Percentiles rank a stretch among this genome's conserved stretches.
Evolutionary conservation across 805 yeast species (phyloP).

Genomic region (Candida pseudofarinosa): DNA sequence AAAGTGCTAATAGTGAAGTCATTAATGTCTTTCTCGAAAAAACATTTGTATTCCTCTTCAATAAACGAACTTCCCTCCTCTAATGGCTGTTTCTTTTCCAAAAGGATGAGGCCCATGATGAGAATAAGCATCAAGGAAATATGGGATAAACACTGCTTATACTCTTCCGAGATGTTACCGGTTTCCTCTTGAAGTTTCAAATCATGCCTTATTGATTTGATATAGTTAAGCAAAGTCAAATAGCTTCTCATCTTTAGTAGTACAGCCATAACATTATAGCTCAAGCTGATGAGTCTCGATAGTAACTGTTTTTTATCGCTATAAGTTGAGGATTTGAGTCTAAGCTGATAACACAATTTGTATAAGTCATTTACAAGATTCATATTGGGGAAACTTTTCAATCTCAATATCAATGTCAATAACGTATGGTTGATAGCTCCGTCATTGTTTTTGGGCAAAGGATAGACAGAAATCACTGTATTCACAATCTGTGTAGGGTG

Average conservation of each 20-base stretch:
- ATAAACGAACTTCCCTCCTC: background rate
- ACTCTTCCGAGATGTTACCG: conserved; percentile 1
- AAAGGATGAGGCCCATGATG: background rate
- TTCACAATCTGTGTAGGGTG: background rate
- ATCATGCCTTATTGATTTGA: conserved; percentile 20
- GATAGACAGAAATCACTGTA: conserved; percentile 17
- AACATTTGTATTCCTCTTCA: background rate
- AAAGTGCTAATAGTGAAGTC: conserved; percentile 8
- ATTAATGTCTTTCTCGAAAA: conserved; percentile 3
- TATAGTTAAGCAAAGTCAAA: conserved; percentile 21
- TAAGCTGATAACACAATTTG: conserved; percentile 35
- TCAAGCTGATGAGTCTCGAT: conserved; percentile 22
- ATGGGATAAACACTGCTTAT: conserved; percentile 16
- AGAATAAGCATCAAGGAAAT: conserved; percentile 12
- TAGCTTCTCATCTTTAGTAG: conserved; percentile 27
- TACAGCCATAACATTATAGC: conserved; percentile 29
- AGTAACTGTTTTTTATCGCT: background rate
- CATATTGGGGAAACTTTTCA: conserved; percentile 42
- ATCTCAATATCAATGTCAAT: conserved; percentile 32
- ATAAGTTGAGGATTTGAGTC: conserved; percentile 17
- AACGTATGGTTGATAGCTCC: conserved; percentile 23
- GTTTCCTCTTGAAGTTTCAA: conserved; percentile 7
- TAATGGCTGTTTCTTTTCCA: background rate
- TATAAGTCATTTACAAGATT: conserved; percentile 41
- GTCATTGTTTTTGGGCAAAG: conserved; percentile 35